Base-by-base conservation (phyloP, 2,329 filamentous ascomycete species). In the Sarocladium strictum region DNA sequence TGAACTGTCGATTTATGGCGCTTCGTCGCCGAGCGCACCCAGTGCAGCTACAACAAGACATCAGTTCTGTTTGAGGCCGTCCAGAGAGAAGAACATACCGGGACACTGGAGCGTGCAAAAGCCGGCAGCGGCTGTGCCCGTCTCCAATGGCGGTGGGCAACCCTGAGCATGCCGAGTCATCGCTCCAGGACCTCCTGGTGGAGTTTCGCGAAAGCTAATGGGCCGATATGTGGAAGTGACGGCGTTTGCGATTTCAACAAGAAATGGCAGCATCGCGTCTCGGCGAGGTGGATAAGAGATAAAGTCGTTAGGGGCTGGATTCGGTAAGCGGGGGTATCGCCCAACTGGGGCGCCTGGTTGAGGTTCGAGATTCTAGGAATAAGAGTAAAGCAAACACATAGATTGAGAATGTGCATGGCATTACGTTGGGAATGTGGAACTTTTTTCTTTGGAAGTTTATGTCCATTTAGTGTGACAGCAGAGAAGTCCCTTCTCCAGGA, bases 131-230 rank as follows among this genome's bases (percentile, higher is more conserved):
- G 15, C 27, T n/a, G 47, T 29, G 47, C 47, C 17, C 14, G 10
- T 27, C 47, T 51, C 7, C 47, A 51, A 24, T 35, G 27, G 26
- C 47, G 47, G 29, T 51, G 47, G 15, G 14, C 47, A 51, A 35
- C 14, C 23, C 47, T 51, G 27, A 51, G 47, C 47, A 51, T 51
- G 27, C 47, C 47, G 47, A 17, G 4, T 51, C 47, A 51, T 51
- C 23, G 47, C 47, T 51, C 27, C 26, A 51, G 27, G 21, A n/a
- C 29, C 47, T 27, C 24, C 47, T 23, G 47, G 47, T 51, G 47
- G 47, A 35, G 27, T 24, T 10, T 27, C n/a, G 43, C 24, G 5
- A 9, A 12, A 24, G n/a, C 24, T 4, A n/a, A 27, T 3, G 21
- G 24, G 23, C 24, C 29, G 23, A n/a, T 47, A n/a, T 27, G 17